Base-by-base conservation (phyloP, 148 eudicot species). In the Agrostemma githago region DNA sequence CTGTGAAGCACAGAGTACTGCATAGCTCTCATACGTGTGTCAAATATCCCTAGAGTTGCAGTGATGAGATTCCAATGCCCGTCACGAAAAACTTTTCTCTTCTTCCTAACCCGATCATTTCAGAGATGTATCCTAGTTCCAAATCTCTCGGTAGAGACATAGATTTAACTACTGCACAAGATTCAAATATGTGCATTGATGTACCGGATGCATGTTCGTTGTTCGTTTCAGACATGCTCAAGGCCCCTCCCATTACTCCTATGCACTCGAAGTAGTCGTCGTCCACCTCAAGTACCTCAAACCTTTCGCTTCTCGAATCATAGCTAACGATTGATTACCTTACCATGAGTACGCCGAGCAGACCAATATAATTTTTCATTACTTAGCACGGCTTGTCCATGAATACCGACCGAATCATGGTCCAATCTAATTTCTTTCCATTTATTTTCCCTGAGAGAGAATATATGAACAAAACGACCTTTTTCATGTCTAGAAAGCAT, bases 161-260 rank as follows among this genome's bases (percentile, higher is more conserved):
- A n/a, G n/a, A n/a, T n/a, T n/a, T n/a, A n/a, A n/a, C 34, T 26
- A 26, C 34, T 26, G 34, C 34, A 26, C 34, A 26, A 26, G 34
- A 26, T 26, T 26, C 34, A 26, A 26, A 26, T 26, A 26, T 26
- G 34, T 26, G 34, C 34, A 19, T 11, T 26, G 34, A 26, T 26
- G 1, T 26, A 26, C 34, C 34, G 34, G 34, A 26, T 26, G 34
- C 34, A 26, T 26, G 1, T 26, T 1, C 34, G 34, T 0, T 26
- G 34, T 26, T 26, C 34, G 34, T 1, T 26, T 26, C 34, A 1
- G 34, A 26, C 34, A 37, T 70, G 39, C 60, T 51, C 72, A 70
- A 51, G 12, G 41, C 51, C 60, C 37, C 72, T 20, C 72, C 72
- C 72, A 70, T 53, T 61, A 34, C 19, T 43, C 71, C 60, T 56